These are phyloP conservation scores for Neonectria magnoliae DNA, from an alignment of 2,329 filamentous ascomycete genomes.

Conservation along the genomic window DNA sequence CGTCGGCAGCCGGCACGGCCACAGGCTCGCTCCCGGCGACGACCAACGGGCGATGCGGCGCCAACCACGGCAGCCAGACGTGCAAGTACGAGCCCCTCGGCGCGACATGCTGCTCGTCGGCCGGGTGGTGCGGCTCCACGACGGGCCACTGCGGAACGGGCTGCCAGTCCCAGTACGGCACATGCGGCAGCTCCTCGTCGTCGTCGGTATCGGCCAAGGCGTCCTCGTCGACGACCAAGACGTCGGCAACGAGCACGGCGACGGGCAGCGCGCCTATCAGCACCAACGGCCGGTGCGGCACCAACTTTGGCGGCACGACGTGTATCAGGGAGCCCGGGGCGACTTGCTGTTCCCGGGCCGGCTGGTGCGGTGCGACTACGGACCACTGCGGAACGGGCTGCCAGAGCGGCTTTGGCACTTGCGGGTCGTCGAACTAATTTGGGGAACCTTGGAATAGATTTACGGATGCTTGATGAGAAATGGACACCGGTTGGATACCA, in stretches of 20 bases:
- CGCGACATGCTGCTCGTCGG: constrained; percentile 37
- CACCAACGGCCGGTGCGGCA: constrained; percentile 44
- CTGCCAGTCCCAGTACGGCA: constrained; percentile 50
- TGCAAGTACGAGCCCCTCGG: constrained; percentile 31
- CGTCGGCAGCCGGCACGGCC: constrained; percentile 20
- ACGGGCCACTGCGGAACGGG: constrained; percentile 52
- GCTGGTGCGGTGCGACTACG: constrained; percentile 52
- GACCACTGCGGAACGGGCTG: constrained; percentile 53
- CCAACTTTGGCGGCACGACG: constrained; percentile 33
- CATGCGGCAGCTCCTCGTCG: constrained; percentile 33
- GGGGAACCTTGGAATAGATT: background rate
- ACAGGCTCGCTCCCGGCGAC: constrained; percentile 33
- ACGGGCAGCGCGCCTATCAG: constrained; percentile 14
- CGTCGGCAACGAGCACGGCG: constrained; percentile 13
- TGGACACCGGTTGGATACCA: background rate
- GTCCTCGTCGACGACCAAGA: constrained; percentile 11
- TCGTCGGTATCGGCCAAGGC: constrained; percentile 8
- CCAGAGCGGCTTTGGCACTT: constrained; percentile 47
- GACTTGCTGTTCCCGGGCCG: constrained; percentile 44
- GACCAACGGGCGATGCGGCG: constrained; percentile 39
- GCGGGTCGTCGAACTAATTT: constrained; percentile 21
- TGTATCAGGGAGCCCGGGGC: constrained; percentile 38
- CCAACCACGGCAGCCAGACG: constrained; percentile 32
- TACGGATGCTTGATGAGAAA: background rate
- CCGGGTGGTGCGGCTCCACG: constrained; percentile 51